Evolutionary conservation across 2,329 filamentous ascomycete genomes (phyloP), one percentile per base, ranked within the genome.

Genomic region (Phaeophleospora eucalypticola): DNA sequence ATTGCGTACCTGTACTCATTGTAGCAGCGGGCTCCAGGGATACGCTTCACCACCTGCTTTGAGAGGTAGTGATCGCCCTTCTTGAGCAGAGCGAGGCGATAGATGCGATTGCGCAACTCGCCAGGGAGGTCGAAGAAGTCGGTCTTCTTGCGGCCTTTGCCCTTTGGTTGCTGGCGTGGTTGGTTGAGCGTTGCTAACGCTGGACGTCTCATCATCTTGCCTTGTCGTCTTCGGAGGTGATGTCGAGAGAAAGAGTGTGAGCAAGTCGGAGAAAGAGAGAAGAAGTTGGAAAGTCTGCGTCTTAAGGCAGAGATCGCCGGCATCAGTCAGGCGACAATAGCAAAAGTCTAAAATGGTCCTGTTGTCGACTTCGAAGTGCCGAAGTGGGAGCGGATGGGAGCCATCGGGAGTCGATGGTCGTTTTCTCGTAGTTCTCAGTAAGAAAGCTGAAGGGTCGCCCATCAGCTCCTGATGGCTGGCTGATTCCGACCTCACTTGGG

Each of bases 81-180:
- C 10, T 39, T n/a, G 9, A 53, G 24, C 8, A 58, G 42, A 1
- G 51, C 52, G 19, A 55, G 35, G 36, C 57, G 58, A 46, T 61
- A 62, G 43, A 62, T 59, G 24, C 40, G 27, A 41, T 62, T 62
- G 20, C 58, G 45, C 10, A 61, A 21, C 39, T 60, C 58, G n/a
- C 57, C 58, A 9, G 59, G 57, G 9, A 46, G 20, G 12, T 7
- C n/a, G 8, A 40, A 16, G 15, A 24, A 17, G 17, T 41, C 40
- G 10, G 39, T 32, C 4, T 8, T 36, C 16, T 46, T 46, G 3
- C 43, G 14, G 4, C 38, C 20, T 18, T 46, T 36, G n/a, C 43
- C 43, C 34, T 29, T 29, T 6, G 24, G 24, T 12, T 29, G 24
- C 12, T 29, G 24, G 6, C 7, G 24, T 12, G 6, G 24, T 29